Evolutionary conservation across 129 eudicot species (phyloP), one percentile per base, ranked within the genome.

Genomic region (Centaurea solstitialis): DNA sequence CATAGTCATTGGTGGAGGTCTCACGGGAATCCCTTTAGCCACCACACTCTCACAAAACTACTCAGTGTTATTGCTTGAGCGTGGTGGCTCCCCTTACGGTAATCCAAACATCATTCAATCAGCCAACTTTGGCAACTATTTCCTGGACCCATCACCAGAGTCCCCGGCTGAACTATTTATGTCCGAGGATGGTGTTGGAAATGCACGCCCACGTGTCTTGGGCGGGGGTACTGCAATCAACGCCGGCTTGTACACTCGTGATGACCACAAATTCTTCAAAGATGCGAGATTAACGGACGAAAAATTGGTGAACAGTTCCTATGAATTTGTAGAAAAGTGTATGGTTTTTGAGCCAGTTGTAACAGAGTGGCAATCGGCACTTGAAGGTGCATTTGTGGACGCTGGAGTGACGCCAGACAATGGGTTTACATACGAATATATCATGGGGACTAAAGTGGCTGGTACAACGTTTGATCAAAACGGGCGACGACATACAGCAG

Each of bases 371-470:
- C 97, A 92, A 79, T 33, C 91, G 7, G 89, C 92, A 20, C 85
- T 87, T 17, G 80, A 87, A 41, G 86, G 78, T 53, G 94, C 91
- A 15, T 20, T 89, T 38, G 1, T 89, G 53, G 93, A 92, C 75
- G 88, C 70, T 6, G 97, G 97, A 15, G 84, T 92, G 7, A 2
- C 45, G 23, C 97, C 97, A 2, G 28, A 82, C 39, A 92, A 92
- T 71, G 94, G 94, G 1, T 87, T 89, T 47, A 89, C 97, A 0
- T 86, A 79, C 71, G 97, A 92, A 23, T 92, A 92, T 79, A 9
- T 90, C 20, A 2, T 28, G 9, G 97, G 97, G 66, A 89, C 94
- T 9, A 92, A 92, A 66, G 78, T 92, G 71, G 97, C 92, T 8
- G 97, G 97, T 13, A 86, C 97, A 0, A 86, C 88, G 0, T 89